Evolutionary conservation across 1,284 basidiomycete genomes (phyloP).

Genomic region (Porodaedalea pini): DNA sequence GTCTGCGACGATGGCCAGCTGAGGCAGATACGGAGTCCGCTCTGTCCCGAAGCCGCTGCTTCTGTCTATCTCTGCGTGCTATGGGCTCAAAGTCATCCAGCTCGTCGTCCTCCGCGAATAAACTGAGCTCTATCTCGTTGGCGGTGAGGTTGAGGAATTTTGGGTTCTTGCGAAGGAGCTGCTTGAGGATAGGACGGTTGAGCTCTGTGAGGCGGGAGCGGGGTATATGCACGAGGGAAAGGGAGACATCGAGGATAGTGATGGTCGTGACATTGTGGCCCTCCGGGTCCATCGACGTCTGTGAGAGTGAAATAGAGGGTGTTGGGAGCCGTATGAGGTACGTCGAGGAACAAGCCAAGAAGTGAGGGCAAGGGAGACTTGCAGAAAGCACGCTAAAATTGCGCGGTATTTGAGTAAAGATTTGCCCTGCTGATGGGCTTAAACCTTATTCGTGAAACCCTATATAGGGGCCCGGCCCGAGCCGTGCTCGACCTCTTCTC

Average conservation of each 20-base stretch:
- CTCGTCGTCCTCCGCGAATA: slow-evolving; percentile 61
- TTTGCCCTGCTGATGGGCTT: background rate
- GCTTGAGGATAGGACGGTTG: slow-evolving; percentile 59
- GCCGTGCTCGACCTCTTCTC: background rate
- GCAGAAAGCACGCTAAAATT: background rate
- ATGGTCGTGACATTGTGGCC: slow-evolving; percentile 46
- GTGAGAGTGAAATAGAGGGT: background rate
- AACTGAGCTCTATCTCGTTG: slow-evolving; percentile 70
- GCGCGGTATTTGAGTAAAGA: background rate
- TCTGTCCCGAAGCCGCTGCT: slow-evolving; percentile 34
- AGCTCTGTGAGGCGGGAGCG: slow-evolving; percentile 57
- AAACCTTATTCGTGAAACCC: slow-evolving; percentile 6
- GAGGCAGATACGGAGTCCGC: slow-evolving; percentile 33
- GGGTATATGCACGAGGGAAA: slow-evolving; percentile 69
- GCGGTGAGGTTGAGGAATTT: slow-evolving; percentile 71
- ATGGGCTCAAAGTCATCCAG: slow-evolving; percentile 60
- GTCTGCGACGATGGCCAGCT: slow-evolving; percentile 26
- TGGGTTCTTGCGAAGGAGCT: slow-evolving; percentile 62
- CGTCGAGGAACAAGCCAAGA: background rate
- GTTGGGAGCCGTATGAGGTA: background rate
- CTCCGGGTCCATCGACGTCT: slow-evolving; percentile 7
- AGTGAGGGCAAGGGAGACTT: background rate
- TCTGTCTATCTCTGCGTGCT: slow-evolving; percentile 54
- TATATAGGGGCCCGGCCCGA: background rate
- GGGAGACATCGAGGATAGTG: slow-evolving; percentile 62